Conservation (phyloP, 371 early-diverging fungal genomes). For the Phascolomyces articulosus region DNA sequence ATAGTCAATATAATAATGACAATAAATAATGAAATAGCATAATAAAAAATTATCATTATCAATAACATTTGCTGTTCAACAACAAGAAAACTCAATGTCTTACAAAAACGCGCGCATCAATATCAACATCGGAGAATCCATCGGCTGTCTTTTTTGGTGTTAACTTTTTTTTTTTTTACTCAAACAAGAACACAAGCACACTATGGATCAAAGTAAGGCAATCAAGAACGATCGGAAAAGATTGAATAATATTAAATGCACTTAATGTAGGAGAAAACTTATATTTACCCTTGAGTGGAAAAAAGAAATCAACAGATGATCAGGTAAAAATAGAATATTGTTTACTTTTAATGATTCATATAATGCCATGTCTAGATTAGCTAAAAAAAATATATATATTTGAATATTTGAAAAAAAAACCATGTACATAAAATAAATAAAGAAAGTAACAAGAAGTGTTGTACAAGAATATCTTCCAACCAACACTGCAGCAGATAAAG, state of each 20-base stretch:
- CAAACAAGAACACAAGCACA: background rate
- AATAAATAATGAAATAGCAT: too few relatives aligned
- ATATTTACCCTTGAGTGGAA: background rate
- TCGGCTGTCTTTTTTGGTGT: too few relatives aligned
- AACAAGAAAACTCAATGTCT: too few relatives aligned
- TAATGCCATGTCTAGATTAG: too few relatives aligned
- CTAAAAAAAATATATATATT: background rate
- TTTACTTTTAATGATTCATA: too few relatives aligned
- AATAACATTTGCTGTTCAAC: too few relatives aligned
- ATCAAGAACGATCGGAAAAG: background rate
- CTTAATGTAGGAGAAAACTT: conserved; percentile 6
- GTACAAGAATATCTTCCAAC: conserved; percentile 12
- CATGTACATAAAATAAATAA: background rate
- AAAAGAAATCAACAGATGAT: background rate
- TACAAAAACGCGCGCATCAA: too few relatives aligned
- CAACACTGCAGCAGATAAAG: conserved; percentile 2
- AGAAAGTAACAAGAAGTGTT: conserved; percentile 5
- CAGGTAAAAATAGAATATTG: background rate
- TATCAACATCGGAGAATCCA: too few relatives aligned
- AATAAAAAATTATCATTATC: too few relatives aligned
- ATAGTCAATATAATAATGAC: too few relatives aligned
- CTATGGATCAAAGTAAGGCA: background rate
- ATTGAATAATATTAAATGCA: background rate
- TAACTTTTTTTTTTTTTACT: too few relatives aligned
- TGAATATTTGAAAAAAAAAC: background rate